Percentiles rank a stretch among this genome's conserved stretches.
Conservation (phyloP, 1,139 yeast species). For the Suhomyces ambrosiae region DNA sequence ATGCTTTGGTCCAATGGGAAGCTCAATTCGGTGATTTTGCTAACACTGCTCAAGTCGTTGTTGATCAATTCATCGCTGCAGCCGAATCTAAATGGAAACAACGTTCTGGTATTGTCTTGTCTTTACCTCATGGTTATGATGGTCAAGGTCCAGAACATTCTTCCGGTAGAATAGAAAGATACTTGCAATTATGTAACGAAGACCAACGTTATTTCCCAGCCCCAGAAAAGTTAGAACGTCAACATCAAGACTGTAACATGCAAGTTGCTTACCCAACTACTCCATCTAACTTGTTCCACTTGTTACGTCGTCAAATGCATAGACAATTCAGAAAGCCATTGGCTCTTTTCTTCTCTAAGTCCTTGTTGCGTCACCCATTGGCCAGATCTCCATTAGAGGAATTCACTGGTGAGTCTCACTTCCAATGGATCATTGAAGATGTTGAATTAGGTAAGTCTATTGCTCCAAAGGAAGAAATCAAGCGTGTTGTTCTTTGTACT, state of each 20-base stretch:
- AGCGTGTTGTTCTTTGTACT: constrained; percentile 78
- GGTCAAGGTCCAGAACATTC: constrained; percentile 99
- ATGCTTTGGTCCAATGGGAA: constrained; percentile 97
- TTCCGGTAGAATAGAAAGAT: constrained; percentile 96
- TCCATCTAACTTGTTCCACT: constrained; percentile 95
- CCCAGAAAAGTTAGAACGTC: constrained; percentile 86
- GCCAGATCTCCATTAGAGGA: constrained; percentile 85
- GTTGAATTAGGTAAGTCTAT: constrained; percentile 76
- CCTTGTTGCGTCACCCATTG: constrained; percentile 94
- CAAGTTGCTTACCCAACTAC: constrained; percentile 98
- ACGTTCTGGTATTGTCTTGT: constrained; percentile 93
- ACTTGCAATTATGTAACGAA: constrained; percentile 93
- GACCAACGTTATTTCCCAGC: constrained; percentile 94
- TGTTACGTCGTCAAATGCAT: constrained; percentile 98
- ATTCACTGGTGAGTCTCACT: constrained; percentile 88
- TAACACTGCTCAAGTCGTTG: constrained; percentile 96
- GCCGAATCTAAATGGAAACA: constrained; percentile 99
- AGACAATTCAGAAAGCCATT: constrained; percentile 99
- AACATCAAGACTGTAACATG: constrained; percentile 98
- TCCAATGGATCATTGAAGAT: constrained; percentile 96
- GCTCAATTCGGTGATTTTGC: constrained; percentile 99
- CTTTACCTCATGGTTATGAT: constrained; percentile 98
- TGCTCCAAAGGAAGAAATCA: constrained; percentile 78
- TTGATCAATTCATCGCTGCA: constrained; percentile 95
- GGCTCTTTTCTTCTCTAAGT: constrained; percentile 85